A percentile compares a stretch with the other conserved stretches of the same genome.
Evolutionary conservation across 495 filamentous ascomycete species (phyloP).

Genomic region (Friedmanniomyces simplex): DNA sequence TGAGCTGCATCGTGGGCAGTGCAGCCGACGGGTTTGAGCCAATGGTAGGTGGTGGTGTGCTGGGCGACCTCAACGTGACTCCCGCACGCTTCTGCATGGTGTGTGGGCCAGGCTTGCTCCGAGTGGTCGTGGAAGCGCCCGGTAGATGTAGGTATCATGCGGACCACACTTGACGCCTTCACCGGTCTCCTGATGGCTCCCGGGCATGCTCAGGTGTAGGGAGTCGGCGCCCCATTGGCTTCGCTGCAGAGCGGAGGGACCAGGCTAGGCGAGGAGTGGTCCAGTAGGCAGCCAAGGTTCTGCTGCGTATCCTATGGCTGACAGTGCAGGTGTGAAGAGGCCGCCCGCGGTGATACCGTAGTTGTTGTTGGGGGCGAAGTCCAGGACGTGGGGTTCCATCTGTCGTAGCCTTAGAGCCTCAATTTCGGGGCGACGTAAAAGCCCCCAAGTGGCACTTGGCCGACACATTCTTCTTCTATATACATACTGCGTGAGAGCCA

Average conservation of each 20-base stretch:
- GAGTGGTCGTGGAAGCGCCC: background rate
- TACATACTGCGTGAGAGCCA: background rate
- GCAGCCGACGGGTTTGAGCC: background rate
- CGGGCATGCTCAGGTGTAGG: background rate
- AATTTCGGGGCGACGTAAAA: background rate
- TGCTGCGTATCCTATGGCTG: too few species aligned
- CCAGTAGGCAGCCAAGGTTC: too few species aligned
- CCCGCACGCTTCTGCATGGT: background rate
- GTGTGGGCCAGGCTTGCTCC: background rate
- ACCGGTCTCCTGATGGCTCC: background rate
- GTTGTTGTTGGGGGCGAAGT: too few species aligned
- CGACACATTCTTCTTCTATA: background rate
- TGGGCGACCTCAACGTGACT: background rate
- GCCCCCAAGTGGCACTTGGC: background rate
- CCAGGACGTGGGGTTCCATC: too few species aligned
- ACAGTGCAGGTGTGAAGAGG: too few species aligned
- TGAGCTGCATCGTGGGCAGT: background rate
- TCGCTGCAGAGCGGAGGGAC: too few species aligned
- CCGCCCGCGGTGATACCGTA: too few species aligned
- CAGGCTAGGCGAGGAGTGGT: too few species aligned
- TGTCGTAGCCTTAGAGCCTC: background rate
- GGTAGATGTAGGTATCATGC: background rate
- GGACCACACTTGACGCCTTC: background rate
- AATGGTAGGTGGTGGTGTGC: background rate
- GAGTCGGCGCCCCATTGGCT: too few species aligned